A percentile compares a stretch with the other conserved stretches of the same genome.
Evolutionary conservation across 75 land plant species (phyloP).

Genomic region (Pseudotsuga menziesii): DNA sequence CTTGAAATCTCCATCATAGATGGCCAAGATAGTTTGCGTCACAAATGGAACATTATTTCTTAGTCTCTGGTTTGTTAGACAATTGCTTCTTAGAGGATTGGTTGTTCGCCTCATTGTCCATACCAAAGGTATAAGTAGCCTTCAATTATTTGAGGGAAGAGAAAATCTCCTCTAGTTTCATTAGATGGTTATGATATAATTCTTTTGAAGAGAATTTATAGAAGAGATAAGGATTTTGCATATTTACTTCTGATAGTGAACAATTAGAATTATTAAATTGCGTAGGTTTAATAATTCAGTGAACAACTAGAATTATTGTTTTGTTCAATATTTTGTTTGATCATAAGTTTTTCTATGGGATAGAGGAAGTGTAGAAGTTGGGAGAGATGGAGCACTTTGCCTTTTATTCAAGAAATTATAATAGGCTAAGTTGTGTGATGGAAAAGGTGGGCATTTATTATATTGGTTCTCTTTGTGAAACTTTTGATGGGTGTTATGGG

Average conservation of each 20-base stretch:
- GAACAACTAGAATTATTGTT: too few species aligned
- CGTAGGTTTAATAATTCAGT: too few species aligned
- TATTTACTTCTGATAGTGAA: too few species aligned
- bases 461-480: constrained; percentile 20
- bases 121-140: constrained; percentile 15
- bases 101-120: constrained; percentile 21
- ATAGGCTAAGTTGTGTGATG: constrained; percentile 19
- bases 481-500: constrained; percentile 49
- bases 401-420: background rate
- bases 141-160: too few species aligned
- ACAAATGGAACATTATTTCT: constrained; percentile 27
- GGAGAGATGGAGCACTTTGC: constrained; percentile 18
- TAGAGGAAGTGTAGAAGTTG: constrained; percentile 11
- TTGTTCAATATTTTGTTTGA: too few species aligned
- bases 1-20: too few species aligned
- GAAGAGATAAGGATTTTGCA: too few species aligned
- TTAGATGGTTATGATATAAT: too few species aligned
- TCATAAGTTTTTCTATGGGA: background rate
- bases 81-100: constrained; percentile 18
- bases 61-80: constrained; percentile 15
- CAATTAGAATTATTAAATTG: too few species aligned
- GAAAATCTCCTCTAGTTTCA: too few species aligned
- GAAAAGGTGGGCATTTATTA: constrained; percentile 21
- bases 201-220: too few species aligned
- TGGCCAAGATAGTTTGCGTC: constrained; percentile 25